phyloP scores from a whole-genome alignment of 208 protist species.

The Trypanosoma congolense region DNA sequence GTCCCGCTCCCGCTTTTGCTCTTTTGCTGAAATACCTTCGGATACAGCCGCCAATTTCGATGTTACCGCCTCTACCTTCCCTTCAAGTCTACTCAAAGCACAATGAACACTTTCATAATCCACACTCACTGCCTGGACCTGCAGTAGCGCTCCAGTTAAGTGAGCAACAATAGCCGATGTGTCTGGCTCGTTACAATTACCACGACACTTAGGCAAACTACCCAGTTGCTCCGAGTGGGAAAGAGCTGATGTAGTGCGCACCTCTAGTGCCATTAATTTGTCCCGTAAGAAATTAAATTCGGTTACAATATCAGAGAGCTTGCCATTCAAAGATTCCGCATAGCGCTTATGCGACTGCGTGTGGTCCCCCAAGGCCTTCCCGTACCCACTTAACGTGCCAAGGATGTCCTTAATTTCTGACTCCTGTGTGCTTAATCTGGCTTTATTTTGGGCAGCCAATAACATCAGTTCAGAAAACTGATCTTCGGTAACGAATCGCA shows the following conservation, averaged over 20 bases:
- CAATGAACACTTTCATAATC: neutral
- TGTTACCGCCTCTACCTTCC: neutral
- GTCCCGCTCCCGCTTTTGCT: neutral
- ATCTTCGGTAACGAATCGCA: neutral
- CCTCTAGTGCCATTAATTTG: constrained; percentile 4
- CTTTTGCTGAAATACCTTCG: neutral
- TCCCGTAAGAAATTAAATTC: constrained; percentile 13
- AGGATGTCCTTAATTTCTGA: constrained; percentile 4
- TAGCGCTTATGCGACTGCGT: constrained; percentile 13
- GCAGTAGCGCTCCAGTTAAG: neutral
- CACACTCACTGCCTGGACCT: no score
- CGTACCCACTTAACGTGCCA: constrained; percentile 1
- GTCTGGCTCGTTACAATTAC: neutral
- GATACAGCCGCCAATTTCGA: neutral
- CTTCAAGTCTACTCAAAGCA: neutral
- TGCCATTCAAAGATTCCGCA: constrained; percentile 7
- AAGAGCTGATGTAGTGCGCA: neutral
- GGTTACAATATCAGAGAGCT: constrained; percentile 12
- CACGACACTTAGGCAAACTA: neutral
- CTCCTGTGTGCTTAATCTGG: neutral
- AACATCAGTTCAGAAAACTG: constrained; percentile 7
- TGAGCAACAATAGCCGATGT: neutral
- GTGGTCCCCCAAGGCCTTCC: constrained; percentile 10
- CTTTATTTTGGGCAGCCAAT: neutral
- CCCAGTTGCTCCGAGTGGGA: neutral